phyloP scores from a whole-genome alignment of 306 rosid species.

The Prunus dulcis region DNA sequence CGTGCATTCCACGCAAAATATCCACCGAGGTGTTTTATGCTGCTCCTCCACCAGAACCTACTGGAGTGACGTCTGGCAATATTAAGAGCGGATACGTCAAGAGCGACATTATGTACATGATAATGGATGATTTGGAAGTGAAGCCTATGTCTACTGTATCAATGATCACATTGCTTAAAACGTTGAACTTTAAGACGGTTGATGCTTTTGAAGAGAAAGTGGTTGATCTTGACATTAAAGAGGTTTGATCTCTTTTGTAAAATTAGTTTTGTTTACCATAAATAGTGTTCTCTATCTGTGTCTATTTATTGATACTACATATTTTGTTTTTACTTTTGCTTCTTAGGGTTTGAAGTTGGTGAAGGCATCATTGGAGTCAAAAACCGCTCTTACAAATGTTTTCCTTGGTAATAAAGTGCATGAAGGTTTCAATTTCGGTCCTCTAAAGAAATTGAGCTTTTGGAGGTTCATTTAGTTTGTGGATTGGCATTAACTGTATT shows the following conservation, averaged over 20 bases:
- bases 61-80: background rate
- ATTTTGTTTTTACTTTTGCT: background rate
- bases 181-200: background rate
- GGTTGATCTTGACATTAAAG: no score
- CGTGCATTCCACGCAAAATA: background rate
- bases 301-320: no score
- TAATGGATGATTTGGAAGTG: background rate
- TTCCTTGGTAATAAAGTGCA: background rate
- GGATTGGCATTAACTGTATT: no score
- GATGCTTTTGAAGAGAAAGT: background rate
- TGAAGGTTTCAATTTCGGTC: background rate
- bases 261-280: no score
- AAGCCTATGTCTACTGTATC: background rate
- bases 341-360: slow-evolving; percentile 11
- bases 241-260: no score
- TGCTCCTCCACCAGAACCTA: no score
- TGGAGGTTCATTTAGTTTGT: no score
- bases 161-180: background rate
- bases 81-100: background rate
- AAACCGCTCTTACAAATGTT: background rate
- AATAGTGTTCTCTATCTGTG: no score
- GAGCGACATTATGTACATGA: background rate
- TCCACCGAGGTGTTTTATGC: no score
- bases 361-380: background rate
- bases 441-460: no score